These are phyloP conservation scores for Linnemannia zychae DNA, from an alignment of 192 early-diverging fungal genomes.

Conservation along the genomic window DNA sequence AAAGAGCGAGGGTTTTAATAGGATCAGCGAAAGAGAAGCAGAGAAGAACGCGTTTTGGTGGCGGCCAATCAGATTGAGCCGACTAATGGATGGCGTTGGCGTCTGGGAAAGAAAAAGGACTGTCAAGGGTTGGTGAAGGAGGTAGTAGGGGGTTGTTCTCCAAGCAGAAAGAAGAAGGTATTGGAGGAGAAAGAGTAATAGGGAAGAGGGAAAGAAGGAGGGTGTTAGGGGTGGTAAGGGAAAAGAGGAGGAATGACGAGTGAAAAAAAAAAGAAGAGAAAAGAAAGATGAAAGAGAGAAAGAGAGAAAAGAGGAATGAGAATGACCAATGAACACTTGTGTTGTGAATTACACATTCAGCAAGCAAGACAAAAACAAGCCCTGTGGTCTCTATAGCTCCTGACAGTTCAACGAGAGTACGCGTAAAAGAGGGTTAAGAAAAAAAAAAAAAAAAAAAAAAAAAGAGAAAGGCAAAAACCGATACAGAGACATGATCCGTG, in stretches of 20 bases:
- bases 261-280: neutral
- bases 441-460: neutral
- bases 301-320: neutral
- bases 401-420: too few relatives aligned
- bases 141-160: neutral
- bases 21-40: neutral
- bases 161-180: neutral
- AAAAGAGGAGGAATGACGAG: slow-evolving; percentile 1
- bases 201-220: neutral
- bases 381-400: too few relatives aligned
- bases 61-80: neutral
- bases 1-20: neutral
- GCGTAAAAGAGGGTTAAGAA: neutral
- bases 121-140: neutral
- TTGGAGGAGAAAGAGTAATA: neutral
- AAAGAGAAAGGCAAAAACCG: neutral
- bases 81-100: neutral
- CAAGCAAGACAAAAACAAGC: too few relatives aligned
- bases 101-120: neutral
- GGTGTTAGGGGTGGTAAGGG: neutral
- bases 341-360: too few relatives aligned
- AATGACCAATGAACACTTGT: too few relatives aligned
- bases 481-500: slow-evolving; percentile 8
- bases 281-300: neutral
- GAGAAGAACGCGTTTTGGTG: neutral